These are phyloP conservation scores for Hyaloscypha bicolor DNA, from an alignment of 495 filamentous ascomycete genomes.

Conservation along the genomic window DNA sequence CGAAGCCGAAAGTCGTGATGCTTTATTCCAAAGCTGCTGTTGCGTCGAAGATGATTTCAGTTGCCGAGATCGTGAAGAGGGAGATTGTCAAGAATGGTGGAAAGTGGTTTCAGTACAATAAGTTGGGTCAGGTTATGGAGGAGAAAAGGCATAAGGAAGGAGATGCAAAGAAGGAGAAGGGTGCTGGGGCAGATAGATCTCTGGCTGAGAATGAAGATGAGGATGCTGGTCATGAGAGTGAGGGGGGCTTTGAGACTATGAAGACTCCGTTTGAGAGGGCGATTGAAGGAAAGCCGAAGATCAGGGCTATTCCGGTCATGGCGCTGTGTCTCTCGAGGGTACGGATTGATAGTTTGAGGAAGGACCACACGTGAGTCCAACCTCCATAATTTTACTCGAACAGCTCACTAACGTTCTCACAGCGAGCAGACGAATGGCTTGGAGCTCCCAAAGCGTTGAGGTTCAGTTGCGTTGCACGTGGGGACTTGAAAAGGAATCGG, in stretches of 20 bases:
- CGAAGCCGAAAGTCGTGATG: slow-evolving; percentile 40
- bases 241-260: slow-evolving; percentile 54
- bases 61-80: slow-evolving; percentile 66
- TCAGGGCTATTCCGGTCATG: slow-evolving; percentile 43
- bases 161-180: slow-evolving; percentile 54
- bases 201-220: slow-evolving; percentile 14
- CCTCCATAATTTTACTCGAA: background rate
- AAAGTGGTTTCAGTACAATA: slow-evolving; percentile 65
- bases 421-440: slow-evolving; percentile 34
- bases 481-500: background rate
- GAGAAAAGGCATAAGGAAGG: slow-evolving; percentile 5
- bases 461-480: background rate
- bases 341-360: slow-evolving; percentile 53
- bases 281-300: slow-evolving; percentile 31
- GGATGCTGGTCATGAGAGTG: slow-evolving; percentile 30
- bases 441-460: background rate
- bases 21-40: slow-evolving; percentile 55
- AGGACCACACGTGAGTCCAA: slow-evolving; percentile 46
- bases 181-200: background rate
- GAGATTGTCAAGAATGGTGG: slow-evolving; percentile 52
- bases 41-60: slow-evolving; percentile 62
- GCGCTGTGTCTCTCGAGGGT: slow-evolving; percentile 60
- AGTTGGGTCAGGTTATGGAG: slow-evolving; percentile 43
- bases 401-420: background rate
- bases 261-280: slow-evolving; percentile 48